phyloP scores from a whole-genome alignment of 768 basidiomycete species.

The Kwoniella dejecticola region DNA sequence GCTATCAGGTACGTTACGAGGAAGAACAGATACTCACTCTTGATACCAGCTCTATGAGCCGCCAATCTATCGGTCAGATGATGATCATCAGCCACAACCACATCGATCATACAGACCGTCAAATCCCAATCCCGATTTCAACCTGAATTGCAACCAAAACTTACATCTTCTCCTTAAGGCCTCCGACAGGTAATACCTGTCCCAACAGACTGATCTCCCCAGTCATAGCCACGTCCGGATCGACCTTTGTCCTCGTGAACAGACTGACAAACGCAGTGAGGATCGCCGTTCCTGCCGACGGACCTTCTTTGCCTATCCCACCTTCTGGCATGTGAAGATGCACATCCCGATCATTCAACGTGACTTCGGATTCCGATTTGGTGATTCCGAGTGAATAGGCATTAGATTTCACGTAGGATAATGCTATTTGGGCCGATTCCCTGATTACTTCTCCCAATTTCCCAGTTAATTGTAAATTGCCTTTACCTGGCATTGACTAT shows the following conservation, averaged over 20 bases:
- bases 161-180: slow-evolving; percentile 67
- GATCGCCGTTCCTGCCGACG: slow-evolving; percentile 93
- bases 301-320: slow-evolving; percentile 71
- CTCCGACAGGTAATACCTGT: slow-evolving; percentile 93
- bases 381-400: slow-evolving; percentile 88
- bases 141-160: too few relatives aligned
- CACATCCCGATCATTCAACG: slow-evolving; percentile 81
- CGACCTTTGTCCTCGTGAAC: slow-evolving; percentile 79
- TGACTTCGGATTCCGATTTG: slow-evolving; percentile 67
- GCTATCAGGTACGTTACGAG: too few relatives aligned
- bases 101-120: too few relatives aligned
- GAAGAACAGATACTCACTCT: too few relatives aligned
- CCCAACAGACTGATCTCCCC: slow-evolving; percentile 96
- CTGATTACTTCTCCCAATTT: slow-evolving; percentile 98
- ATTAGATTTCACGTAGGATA: slow-evolving; percentile 90
- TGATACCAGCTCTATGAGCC: slow-evolving; percentile 94
- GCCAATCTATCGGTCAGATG: slow-evolving; percentile 65
- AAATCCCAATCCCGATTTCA: too few relatives aligned
- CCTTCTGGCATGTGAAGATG: slow-evolving; percentile 79
- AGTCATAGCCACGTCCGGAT: slow-evolving; percentile 94
- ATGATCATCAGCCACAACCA: neutral
- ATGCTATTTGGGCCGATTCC: slow-evolving; percentile 90
- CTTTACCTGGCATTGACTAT: slow-evolving; percentile 95
- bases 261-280: slow-evolving; percentile 86
- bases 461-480: slow-evolving; percentile 85